These are phyloP conservation scores for Microbotryum saponariae DNA, from an alignment of 1,284 basidiomycete species.

Conservation along the genomic window DNA sequence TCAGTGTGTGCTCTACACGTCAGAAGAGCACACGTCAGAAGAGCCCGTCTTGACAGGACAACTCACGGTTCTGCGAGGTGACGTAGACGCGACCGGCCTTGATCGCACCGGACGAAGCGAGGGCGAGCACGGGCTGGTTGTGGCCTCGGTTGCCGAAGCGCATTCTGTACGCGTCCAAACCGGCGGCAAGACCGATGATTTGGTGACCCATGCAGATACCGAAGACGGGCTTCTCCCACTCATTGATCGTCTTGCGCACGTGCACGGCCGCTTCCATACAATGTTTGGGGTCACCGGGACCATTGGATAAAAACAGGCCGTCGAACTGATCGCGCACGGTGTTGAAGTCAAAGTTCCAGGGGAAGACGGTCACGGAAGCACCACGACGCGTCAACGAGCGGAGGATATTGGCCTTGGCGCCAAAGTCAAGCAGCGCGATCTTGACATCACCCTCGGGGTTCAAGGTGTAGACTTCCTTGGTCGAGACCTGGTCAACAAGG, in stretches of 20 bases:
- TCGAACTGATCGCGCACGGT: slow-evolving; percentile 79
- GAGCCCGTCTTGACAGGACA: slow-evolving; percentile 6
- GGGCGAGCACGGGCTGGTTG: slow-evolving; percentile 93
- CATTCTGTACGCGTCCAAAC: slow-evolving; percentile 93
- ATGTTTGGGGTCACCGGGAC: slow-evolving; percentile 86
- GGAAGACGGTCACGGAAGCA: slow-evolving; percentile 87
- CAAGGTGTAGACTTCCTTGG: slow-evolving; percentile 72
- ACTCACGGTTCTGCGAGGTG: slow-evolving; percentile 60
- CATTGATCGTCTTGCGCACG: slow-evolving; percentile 67
- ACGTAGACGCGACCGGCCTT: slow-evolving; percentile 94
- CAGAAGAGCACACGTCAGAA: slow-evolving; percentile 2
- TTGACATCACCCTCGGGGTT: slow-evolving; percentile 81
- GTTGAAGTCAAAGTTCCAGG: slow-evolving; percentile 97
- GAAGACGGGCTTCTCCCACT: slow-evolving; percentile 91
- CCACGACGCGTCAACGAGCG: slow-evolving; percentile 83
- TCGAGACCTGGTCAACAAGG: slow-evolving; percentile 87
- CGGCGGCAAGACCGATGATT: slow-evolving; percentile 93
- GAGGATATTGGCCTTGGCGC: slow-evolving; percentile 93
- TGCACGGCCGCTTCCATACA: slow-evolving; percentile 78
- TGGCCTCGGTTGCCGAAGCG: slow-evolving; percentile 98
- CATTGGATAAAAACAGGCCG: slow-evolving; percentile 93
- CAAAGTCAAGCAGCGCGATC: slow-evolving; percentile 94
- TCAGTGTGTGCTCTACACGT: slow-evolving; percentile 29
- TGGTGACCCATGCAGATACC: slow-evolving; percentile 99
- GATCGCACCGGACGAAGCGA: slow-evolving; percentile 82